These are phyloP conservation scores for Penicillium riverlandense DNA, from an alignment of 495 filamentous ascomycete species.

Conservation along the genomic window DNA sequence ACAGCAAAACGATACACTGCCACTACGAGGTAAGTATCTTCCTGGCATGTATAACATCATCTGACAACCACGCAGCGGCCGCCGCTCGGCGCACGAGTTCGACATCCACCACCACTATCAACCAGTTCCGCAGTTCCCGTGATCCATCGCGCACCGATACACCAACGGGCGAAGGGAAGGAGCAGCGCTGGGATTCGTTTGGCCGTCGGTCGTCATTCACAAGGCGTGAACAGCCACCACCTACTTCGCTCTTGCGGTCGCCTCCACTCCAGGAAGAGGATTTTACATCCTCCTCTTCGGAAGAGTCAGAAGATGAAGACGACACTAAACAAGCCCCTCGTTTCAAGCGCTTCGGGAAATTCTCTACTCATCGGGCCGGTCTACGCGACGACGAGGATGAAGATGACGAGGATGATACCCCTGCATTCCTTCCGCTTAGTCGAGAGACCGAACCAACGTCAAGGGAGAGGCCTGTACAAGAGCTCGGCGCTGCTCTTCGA, in stretches of 20 bases:
- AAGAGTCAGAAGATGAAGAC: slow-evolving; percentile 52
- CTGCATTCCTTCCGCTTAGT: slow-evolving; percentile 67
- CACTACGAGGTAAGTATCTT: slow-evolving; percentile 31
- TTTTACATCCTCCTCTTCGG: slow-evolving; percentile 34
- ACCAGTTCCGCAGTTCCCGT: slow-evolving; percentile 22
- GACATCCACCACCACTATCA: slow-evolving; percentile 42
- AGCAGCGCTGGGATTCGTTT: slow-evolving; percentile 30
- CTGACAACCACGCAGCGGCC: too few species aligned
- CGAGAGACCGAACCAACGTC: slow-evolving; percentile 17
- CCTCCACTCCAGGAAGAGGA: slow-evolving; percentile 30
- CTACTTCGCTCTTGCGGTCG: slow-evolving; percentile 20
- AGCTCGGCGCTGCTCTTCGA: slow-evolving; percentile 56
- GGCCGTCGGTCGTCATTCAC: slow-evolving; percentile 20
- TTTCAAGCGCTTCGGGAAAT: slow-evolving; percentile 32
- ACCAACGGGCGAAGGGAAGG: slow-evolving; percentile 31
- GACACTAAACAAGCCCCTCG: slow-evolving; percentile 13
- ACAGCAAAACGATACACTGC: slow-evolving; percentile 52
- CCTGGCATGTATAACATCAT: not conserved
- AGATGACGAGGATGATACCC: slow-evolving; percentile 48
- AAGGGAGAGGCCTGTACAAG: slow-evolving; percentile 29
- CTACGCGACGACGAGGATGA: slow-evolving; percentile 36
- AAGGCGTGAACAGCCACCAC: slow-evolving; percentile 21
- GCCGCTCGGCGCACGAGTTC: slow-evolving; percentile 47
- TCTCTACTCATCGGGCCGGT: slow-evolving; percentile 28
- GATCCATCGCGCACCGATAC: slow-evolving; percentile 39